These are phyloP conservation scores for Dictyostelium brefeldianum DNA, from an alignment of 78 protist genomes.

Conservation along the genomic window DNA sequence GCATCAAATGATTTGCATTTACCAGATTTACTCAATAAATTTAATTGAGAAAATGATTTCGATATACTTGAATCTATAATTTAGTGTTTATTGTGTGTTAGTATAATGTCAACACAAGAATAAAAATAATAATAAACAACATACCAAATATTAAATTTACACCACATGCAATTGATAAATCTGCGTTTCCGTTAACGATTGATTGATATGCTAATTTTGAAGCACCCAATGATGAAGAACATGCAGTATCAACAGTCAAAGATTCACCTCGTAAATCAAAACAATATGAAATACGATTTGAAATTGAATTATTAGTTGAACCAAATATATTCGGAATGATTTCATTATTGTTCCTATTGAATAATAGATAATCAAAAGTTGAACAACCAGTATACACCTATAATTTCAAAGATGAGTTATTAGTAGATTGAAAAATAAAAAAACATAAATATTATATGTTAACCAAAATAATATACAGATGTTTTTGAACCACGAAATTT, in stretches of 20 bases:
- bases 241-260: slow-evolving; percentile 91
- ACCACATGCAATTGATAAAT: slow-evolving; percentile 84
- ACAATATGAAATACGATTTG: slow-evolving; percentile 27
- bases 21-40: slow-evolving; percentile 61
- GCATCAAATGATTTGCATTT: slow-evolving; percentile 86
- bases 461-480: no score
- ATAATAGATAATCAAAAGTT: neutral
- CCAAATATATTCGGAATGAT: neutral
- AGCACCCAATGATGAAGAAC: slow-evolving; percentile 90
- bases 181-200: slow-evolving; percentile 49
- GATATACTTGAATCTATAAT: neutral
- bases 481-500: no score
- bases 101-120: no score
- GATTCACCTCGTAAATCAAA: slow-evolving; percentile 79
- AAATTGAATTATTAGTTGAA: neutral
- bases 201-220: slow-evolving; percentile 59
- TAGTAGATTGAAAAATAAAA: no score
- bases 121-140: neutral
- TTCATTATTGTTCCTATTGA: neutral
- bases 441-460: no score
- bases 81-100: no score
- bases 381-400: neutral
- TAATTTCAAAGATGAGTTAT: no score
- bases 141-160: slow-evolving; percentile 68
- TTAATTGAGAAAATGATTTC: neutral